Percentiles rank a stretch among this genome's conserved stretches.
phyloP scores from a whole-genome alignment of 208 protist genomes.

The Paratrypanosoma confusum region DNA sequence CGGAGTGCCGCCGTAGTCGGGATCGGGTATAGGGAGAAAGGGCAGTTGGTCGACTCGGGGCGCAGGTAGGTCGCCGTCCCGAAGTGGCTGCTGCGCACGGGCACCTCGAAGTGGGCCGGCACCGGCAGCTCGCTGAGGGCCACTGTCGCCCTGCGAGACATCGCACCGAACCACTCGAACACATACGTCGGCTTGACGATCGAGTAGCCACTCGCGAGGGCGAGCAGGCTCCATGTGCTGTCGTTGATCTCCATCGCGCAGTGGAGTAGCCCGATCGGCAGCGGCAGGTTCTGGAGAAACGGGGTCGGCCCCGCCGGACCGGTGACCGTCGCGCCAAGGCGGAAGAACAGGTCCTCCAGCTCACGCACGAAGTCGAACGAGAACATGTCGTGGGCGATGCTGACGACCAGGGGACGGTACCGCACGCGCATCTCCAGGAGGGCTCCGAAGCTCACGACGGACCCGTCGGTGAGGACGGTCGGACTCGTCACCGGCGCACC shows the following conservation, averaged over 20 bases:
- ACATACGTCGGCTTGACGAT: constrained; percentile 61
- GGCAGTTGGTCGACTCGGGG: constrained; percentile 54
- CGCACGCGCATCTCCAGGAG: constrained; percentile 25
- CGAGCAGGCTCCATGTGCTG: constrained; percentile 34
- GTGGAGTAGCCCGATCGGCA: constrained; percentile 50
- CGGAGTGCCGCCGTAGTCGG: constrained; percentile 28
- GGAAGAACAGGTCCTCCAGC: constrained; percentile 37
- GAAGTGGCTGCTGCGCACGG: constrained; percentile 19
- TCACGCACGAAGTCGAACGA: constrained; percentile 28
- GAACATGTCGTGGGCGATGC: constrained; percentile 29
- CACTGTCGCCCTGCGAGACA: constrained; percentile 35
- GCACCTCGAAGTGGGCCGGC: constrained; percentile 46
- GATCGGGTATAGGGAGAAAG: constrained; percentile 68
- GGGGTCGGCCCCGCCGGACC: constrained; percentile 7
- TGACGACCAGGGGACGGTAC: constrained; percentile 67
- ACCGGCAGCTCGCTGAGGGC: constrained; percentile 57
- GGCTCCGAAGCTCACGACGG: constrained; percentile 35
- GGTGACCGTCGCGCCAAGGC: constrained; percentile 50
- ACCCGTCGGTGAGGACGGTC: constrained; percentile 27
- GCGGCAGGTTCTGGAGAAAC: constrained; percentile 14
- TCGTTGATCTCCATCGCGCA: constrained; percentile 45
- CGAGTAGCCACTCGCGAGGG: constrained; percentile 58
- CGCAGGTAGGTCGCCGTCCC: constrained; percentile 31
- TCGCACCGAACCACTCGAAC: constrained; percentile 64
- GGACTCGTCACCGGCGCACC: constrained; percentile 17